Percentiles rank a stretch among this genome's conserved stretches.
Evolutionary conservation across 257 asterid genomes (phyloP).

Genomic region (Osmanthus fragrans): DNA sequence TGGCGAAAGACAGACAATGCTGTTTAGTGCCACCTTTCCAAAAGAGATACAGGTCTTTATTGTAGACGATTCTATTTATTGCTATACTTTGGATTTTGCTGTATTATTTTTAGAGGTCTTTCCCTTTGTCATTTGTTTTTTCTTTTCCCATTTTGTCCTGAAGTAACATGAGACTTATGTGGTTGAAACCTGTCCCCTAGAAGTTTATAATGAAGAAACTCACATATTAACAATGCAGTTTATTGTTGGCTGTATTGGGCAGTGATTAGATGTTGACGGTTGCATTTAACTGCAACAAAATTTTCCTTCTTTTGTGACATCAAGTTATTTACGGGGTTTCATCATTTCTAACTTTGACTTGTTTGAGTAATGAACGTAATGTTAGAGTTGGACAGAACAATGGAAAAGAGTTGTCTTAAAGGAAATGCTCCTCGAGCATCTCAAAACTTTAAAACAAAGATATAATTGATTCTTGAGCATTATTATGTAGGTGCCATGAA

Average conservation of each 20-base stretch:
- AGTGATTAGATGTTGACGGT: slow-evolving; percentile 3
- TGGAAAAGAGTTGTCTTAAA: background rate
- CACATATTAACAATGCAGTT: background rate
- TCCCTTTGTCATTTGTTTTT: background rate
- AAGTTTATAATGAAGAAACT: background rate
- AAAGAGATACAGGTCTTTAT: slow-evolving; percentile 76
- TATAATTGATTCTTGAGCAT: background rate
- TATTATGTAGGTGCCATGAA: background rate
- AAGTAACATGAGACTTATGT: background rate
- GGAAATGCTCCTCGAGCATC: background rate
- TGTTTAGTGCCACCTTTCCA: slow-evolving; percentile 92
- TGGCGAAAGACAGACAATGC: slow-evolving; percentile 89
- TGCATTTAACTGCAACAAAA: background rate
- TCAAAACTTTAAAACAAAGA: background rate
- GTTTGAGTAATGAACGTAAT: background rate
- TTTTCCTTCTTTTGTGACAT: slow-evolving; percentile 8
- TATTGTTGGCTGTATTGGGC: slow-evolving; percentile 9
- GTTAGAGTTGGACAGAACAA: background rate
- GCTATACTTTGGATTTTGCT: slow-evolving; percentile 8
- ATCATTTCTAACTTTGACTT: background rate
- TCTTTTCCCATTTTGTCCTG: background rate
- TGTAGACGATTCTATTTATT: slow-evolving; percentile 18
- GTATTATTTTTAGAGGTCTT: background rate
- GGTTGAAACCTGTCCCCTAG: background rate
- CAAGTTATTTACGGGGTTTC: background rate